Conservation (phyloP, 2,329 filamentous ascomycete genomes). For the Penicillium sp. region DNA sequence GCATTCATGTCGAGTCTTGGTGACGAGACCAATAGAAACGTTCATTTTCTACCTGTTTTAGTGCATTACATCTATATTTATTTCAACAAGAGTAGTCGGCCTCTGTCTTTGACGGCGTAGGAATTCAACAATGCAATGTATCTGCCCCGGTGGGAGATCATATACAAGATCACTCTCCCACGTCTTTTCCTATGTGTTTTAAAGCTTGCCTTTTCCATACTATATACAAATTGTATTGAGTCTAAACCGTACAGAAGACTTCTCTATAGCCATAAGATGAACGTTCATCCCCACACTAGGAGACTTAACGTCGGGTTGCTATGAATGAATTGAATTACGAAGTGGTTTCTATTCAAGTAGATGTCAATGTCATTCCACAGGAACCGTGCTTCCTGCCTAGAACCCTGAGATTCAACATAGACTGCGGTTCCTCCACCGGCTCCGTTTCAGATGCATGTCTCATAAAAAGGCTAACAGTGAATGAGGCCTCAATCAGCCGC, state of each 20-base stretch:
- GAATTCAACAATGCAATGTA: too few relatives aligned
- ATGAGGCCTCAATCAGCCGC: too few relatives aligned
- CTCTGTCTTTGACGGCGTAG: too few relatives aligned
- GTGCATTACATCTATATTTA: background rate
- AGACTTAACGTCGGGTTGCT: background rate
- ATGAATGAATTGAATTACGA: background rate
- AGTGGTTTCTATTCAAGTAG: background rate
- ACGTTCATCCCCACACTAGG: background rate
- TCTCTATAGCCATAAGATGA: too few relatives aligned
- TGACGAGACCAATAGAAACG: background rate
- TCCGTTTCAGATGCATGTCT: conserved; percentile 24
- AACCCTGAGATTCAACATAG: conserved; percentile 29
- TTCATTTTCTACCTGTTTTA: background rate
- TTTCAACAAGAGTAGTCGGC: background rate
- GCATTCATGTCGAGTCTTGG: background rate
- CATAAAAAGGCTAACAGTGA: conserved; percentile 1
- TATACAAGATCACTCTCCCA: too few relatives aligned
- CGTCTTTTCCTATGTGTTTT: too few relatives aligned
- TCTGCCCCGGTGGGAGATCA: too few relatives aligned
- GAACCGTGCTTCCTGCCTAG: conserved; percentile 22
- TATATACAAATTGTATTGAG: too few relatives aligned
- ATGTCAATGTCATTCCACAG: background rate
- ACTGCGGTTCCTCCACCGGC: conserved; percentile 23
- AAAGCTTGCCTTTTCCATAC: too few relatives aligned
- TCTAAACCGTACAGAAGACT: too few relatives aligned